Base-by-base conservation (phyloP, 2,329 filamentous ascomycete species). In the Apiospora pterosperma region DNA sequence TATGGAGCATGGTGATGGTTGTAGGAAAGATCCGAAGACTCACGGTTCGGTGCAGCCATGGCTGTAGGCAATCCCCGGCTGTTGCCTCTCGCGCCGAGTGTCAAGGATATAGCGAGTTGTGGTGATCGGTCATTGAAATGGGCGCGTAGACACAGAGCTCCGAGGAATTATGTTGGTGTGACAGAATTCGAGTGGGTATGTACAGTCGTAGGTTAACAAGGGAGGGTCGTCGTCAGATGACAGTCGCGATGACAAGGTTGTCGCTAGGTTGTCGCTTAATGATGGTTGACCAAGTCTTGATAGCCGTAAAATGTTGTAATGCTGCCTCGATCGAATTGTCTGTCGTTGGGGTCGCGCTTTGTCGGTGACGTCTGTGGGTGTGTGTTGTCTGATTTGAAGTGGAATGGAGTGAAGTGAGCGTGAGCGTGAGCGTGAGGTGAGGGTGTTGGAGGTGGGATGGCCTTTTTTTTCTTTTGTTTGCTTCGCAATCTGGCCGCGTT, bases 11-110 rank as follows among this genome's bases (percentile, higher is more conserved):
- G 48, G 28, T 55, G 28, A 19, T 55, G 28, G 48, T 55, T 55
- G 60, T 31, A 44, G 39, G 39, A 48, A 48, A 44, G 31, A 14
- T 48, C 60, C 60, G 38, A 34, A n/a, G 14, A 62, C 60, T 62
- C 60, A 62, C 60, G 60, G 60, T 62, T 62, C 38, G 60, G 60
- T 23, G 60, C 60, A 62, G 60, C 60, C 60, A 62, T 62, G n/a
- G 60, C 38, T 62, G 34, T 60, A 23, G 58, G 39, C 38, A 62
- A 42, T 42, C 60, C 60, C 60, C 60, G 36, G 60, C 60, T 44
- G 14, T 36, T 34, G 39, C 60, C 60, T 44, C 28, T 36, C 36
- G 31, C 39, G 39, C 60, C 39, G 28, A 25, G 41, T 23, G 60
- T 62, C 60, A 62, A 48, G 39, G 38, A 19, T 55, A 19, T 48